Conservation (phyloP, 768 basidiomycete species). For the Boletus subparvulus region DNA sequence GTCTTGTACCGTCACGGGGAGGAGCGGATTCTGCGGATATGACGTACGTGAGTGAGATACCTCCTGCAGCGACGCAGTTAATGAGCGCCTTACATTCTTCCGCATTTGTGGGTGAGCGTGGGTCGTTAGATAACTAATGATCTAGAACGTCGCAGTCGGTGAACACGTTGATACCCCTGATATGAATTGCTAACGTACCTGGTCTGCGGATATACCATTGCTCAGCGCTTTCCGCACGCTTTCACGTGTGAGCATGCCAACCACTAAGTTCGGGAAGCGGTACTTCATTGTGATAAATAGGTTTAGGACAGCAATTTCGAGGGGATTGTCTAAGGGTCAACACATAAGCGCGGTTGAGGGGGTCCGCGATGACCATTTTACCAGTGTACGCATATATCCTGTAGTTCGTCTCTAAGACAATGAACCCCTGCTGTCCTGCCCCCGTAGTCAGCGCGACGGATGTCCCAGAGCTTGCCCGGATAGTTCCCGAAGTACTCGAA, state of each 20-base stretch:
- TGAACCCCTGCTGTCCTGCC: slow-evolving; percentile 80
- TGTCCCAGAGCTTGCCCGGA: slow-evolving; percentile 15
- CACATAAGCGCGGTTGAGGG: slow-evolving; percentile 15
- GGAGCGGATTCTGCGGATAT: slow-evolving; percentile 69
- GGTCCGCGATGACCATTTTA: slow-evolving; percentile 32
- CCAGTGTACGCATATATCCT: slow-evolving; percentile 97
- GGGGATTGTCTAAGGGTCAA: slow-evolving; percentile 72
- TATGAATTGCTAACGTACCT: slow-evolving; percentile 52
- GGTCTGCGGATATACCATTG: slow-evolving; percentile 96
- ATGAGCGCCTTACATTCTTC: slow-evolving; percentile 63
- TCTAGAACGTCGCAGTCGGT: slow-evolving; percentile 47
- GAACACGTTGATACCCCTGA: slow-evolving; percentile 9
- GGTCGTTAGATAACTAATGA: slow-evolving; percentile 90
- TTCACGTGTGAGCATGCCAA: slow-evolving; percentile 91
- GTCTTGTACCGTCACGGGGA: slow-evolving; percentile 97
- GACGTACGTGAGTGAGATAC: slow-evolving; percentile 18
- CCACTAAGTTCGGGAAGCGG: slow-evolving; percentile 95
- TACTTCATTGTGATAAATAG: slow-evolving; percentile 91
- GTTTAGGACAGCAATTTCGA: slow-evolving; percentile 94
- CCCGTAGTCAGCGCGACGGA: slow-evolving; percentile 42
- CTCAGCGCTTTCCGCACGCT: slow-evolving; percentile 91
- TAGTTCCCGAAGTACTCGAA: slow-evolving; percentile 32
- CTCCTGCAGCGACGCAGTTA: slow-evolving; percentile 5
- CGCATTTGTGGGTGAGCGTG: slow-evolving; percentile 99
- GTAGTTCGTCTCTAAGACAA: slow-evolving; percentile 98